Conservation (phyloP, 768 basidiomycete species). For the Russula brevipes region DNA sequence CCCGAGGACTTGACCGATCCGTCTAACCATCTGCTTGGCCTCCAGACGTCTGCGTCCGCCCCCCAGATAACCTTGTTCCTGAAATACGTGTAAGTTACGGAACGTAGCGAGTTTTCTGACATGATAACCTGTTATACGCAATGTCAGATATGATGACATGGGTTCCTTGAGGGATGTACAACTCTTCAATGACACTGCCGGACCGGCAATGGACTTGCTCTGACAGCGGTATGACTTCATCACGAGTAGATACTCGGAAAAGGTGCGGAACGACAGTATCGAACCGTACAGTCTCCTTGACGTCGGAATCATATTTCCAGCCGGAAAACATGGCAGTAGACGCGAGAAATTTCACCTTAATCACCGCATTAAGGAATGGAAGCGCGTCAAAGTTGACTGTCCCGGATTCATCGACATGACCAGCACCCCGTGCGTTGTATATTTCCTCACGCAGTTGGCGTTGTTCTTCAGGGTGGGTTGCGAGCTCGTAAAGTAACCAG, state of each 20-base stretch:
- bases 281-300: slow-evolving; percentile 28
- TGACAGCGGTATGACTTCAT: slow-evolving; percentile 28
- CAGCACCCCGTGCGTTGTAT: background rate
- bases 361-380: slow-evolving; percentile 18
- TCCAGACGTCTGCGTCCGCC: slow-evolving; percentile 14
- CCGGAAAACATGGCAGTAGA: background rate
- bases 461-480: slow-evolving; percentile 10
- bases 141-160: slow-evolving; percentile 14
- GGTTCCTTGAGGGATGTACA: slow-evolving; percentile 4
- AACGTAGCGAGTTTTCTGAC: background rate
- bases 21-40: slow-evolving; percentile 18
- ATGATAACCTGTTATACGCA: slow-evolving; percentile 17
- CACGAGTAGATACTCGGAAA: slow-evolving; percentile 23
- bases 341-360: slow-evolving; percentile 17
- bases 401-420: background rate
- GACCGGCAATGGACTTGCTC: slow-evolving; percentile 2
- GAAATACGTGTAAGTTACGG: background rate
- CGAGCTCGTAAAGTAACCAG: slow-evolving; percentile 22
- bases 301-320: background rate
- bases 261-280: slow-evolving; percentile 25
- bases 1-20: slow-evolving; percentile 8
- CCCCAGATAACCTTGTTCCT: slow-evolving; percentile 21
- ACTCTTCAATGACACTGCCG: slow-evolving; percentile 1
- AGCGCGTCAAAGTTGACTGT: slow-evolving; percentile 5
- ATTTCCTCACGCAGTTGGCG: slow-evolving; percentile 23